Percentiles rank a stretch among this genome's conserved stretches.
phyloP scores from a whole-genome alignment of 768 basidiomycete genomes.

The Paxillus involutus region DNA sequence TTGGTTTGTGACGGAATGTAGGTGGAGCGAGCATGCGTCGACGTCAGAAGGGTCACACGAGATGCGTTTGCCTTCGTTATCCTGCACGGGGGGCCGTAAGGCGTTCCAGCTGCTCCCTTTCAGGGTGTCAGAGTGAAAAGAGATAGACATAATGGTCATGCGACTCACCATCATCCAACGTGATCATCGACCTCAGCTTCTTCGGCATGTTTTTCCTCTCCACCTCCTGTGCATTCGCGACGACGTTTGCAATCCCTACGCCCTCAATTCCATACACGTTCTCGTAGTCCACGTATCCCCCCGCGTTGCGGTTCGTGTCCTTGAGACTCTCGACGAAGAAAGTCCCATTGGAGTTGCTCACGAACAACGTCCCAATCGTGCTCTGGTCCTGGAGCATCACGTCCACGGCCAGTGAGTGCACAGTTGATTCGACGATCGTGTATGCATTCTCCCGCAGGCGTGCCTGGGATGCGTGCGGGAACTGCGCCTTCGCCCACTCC shows the following conservation, averaged over 20 bases:
- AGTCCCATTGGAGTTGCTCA: slow-evolving; percentile 94
- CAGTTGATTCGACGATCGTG: slow-evolving; percentile 92
- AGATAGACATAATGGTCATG: neutral
- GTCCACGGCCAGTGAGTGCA: slow-evolving; percentile 92
- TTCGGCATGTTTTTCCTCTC: slow-evolving; percentile 70
- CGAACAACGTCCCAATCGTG: slow-evolving; percentile 86
- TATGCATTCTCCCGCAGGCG: slow-evolving; percentile 88
- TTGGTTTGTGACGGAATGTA: slow-evolving; percentile 89
- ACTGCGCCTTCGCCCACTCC: slow-evolving; percentile 85
- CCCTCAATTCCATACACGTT: slow-evolving; percentile 84
- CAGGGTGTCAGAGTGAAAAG: neutral
- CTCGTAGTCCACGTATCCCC: slow-evolving; percentile 94
- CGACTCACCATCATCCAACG: slow-evolving; percentile 81
- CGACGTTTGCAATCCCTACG: slow-evolving; percentile 87
- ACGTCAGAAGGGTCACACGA: slow-evolving; percentile 57
- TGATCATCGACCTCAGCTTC: slow-evolving; percentile 74
- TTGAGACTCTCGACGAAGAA: slow-evolving; percentile 89
- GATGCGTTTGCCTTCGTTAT: slow-evolving; percentile 60
- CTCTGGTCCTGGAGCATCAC: slow-evolving; percentile 72
- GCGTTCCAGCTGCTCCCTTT: slow-evolving; percentile 73
- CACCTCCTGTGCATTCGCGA: slow-evolving; percentile 81
- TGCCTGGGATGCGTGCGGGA: slow-evolving; percentile 86
- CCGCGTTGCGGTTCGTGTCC: slow-evolving; percentile 88
- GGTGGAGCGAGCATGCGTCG: slow-evolving; percentile 77
- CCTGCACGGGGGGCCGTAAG: slow-evolving; percentile 57